These are phyloP conservation scores for Vaccinium darrowii DNA, from an alignment of 148 eudicot genomes.

Conservation along the genomic window DNA sequence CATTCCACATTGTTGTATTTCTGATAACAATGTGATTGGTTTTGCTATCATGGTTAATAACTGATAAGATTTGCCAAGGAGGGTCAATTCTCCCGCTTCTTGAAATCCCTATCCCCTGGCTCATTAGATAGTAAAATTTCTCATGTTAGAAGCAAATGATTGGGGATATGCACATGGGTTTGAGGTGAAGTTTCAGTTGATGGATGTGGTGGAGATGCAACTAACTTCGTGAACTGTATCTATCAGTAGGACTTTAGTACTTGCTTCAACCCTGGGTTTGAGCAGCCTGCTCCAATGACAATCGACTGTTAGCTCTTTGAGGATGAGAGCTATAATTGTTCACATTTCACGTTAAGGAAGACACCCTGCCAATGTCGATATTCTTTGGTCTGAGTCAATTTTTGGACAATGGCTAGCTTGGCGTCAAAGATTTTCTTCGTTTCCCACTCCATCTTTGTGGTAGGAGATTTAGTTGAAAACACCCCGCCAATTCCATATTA, in stretches of 20 bases:
- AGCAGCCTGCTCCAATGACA: slow-evolving; percentile 1
- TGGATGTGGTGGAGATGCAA: background rate
- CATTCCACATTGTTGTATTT: background rate
- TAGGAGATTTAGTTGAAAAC: background rate
- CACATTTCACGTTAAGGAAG: background rate
- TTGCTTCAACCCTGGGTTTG: background rate
- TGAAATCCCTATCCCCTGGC: background rate
- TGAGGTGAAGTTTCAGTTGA: background rate
- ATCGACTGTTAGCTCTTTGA: background rate
- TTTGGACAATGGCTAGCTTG: background rate
- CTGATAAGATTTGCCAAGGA: background rate
- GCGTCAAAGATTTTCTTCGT: background rate
- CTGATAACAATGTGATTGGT: background rate
- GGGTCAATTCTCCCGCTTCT: background rate
- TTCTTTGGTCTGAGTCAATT: background rate
- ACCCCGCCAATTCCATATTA: background rate
- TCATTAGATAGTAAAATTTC: background rate
- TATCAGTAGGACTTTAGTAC: background rate
- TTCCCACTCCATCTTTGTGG: background rate
- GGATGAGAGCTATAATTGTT: background rate
- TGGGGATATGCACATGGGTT: background rate
- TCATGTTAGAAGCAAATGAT: background rate
- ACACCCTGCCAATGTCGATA: background rate
- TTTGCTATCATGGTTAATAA: background rate
- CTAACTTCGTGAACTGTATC: background rate